phyloP scores from a whole-genome alignment of 148 eudicot species.

The Diospyros lotus region DNA sequence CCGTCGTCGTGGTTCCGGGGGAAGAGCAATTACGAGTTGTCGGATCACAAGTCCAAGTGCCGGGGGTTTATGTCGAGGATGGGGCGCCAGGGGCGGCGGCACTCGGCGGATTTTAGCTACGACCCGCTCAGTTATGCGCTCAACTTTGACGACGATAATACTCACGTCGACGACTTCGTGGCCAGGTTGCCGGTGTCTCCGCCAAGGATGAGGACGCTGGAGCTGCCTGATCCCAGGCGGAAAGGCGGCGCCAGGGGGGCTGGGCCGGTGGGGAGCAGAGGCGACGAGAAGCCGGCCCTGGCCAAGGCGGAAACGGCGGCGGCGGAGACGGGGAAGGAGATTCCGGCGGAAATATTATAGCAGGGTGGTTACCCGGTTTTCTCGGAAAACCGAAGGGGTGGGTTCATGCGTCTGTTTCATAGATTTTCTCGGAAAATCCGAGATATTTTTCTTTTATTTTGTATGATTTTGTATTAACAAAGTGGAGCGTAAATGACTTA shows the following conservation, averaged over 20 bases:
- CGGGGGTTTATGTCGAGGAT: slow-evolving; percentile 25
- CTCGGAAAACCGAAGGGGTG: too few relatives aligned
- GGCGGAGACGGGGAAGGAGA: neutral
- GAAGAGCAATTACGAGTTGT: slow-evolving; percentile 10
- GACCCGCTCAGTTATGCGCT: slow-evolving; percentile 64
- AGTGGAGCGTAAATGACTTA: too few relatives aligned
- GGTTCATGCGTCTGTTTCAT: too few relatives aligned
- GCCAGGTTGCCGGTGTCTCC: slow-evolving; percentile 37
- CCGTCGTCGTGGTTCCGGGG: slow-evolving; percentile 29
- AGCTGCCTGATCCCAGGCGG: neutral
- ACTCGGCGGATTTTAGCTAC: slow-evolving; percentile 44
- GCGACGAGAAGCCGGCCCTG: neutral
- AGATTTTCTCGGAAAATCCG: too few relatives aligned
- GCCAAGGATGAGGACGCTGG: neutral
- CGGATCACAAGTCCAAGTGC: slow-evolving; percentile 23
- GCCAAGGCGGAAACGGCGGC: neutral
- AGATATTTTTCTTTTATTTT: too few relatives aligned
- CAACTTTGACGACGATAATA: slow-evolving; percentile 42
- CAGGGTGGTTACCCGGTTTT: too few relatives aligned
- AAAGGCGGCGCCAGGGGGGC: neutral
- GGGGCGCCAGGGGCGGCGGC: slow-evolving; percentile 24
- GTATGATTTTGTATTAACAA: too few relatives aligned
- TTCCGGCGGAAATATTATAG: neutral
- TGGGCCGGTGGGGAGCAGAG: too few relatives aligned
- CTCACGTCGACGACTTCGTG: slow-evolving; percentile 23